phyloP scores from a whole-genome alignment of 176 grass and related monocot genomes.

The Carex pumila region DNA sequence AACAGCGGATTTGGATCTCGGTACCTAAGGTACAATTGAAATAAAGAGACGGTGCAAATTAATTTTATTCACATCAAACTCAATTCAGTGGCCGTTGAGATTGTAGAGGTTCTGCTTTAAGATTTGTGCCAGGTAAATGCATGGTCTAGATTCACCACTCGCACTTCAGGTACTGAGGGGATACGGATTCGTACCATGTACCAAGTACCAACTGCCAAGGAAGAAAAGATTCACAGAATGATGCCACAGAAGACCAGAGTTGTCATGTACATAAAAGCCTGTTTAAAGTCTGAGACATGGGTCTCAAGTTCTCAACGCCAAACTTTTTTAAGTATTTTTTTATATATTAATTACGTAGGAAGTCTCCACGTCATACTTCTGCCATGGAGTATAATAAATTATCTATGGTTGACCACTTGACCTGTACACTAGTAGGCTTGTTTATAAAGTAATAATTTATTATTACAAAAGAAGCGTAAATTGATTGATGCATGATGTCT shows the following conservation, averaged over 20 bases:
- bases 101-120: no score
- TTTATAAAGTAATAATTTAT: neutral
- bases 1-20: no score
- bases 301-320: neutral
- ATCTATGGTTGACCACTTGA: conserved; percentile 22
- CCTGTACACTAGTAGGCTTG: neutral
- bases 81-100: no score
- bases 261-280: neutral
- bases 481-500: neutral
- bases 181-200: no score
- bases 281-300: neutral
- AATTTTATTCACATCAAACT: no score
- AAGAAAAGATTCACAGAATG: neutral
- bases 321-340: neutral
- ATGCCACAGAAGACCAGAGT: neutral
- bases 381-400: conserved; percentile 5
- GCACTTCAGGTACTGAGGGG: no score
- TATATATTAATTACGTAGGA: neutral
- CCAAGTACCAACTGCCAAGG: neutral
- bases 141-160: no score
- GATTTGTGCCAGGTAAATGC: no score
- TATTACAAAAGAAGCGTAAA: neutral
- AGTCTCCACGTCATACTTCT: neutral
- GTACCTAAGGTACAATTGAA: no score
- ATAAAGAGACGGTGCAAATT: no score